Conservation (phyloP, 192 early-diverging fungal genomes). For the Coemansia sp. region DNA sequence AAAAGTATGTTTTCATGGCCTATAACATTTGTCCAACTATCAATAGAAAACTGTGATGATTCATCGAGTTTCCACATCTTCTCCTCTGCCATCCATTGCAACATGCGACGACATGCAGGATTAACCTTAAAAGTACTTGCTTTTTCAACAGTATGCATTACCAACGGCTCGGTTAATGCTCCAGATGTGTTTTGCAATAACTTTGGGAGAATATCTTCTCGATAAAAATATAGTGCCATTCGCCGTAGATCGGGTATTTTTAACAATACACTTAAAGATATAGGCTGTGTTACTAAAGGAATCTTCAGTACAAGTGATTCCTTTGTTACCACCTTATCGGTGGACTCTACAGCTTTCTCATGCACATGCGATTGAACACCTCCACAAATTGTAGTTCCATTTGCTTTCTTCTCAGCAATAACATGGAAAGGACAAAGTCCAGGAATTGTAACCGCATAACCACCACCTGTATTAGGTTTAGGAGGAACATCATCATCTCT, state of each 20-base stretch:
- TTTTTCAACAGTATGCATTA: neutral
- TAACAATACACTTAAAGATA: conserved; percentile 33
- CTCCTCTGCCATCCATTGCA: conserved; percentile 20
- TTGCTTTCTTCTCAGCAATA: neutral
- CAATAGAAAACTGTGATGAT: conserved; percentile 27
- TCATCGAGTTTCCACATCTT: conserved; percentile 18
- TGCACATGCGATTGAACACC: conserved; percentile 31
- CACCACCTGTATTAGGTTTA: neutral
- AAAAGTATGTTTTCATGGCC: conserved; percentile 16
- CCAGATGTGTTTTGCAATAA: neutral
- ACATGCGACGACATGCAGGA: conserved; percentile 29
- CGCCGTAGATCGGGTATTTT: conserved; percentile 18
- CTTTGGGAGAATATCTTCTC: conserved; percentile 1
- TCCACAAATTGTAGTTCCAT: conserved; percentile 4
- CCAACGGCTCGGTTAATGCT: neutral
- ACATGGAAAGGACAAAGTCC: conserved; percentile 47
- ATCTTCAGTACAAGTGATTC: neutral
- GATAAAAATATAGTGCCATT: conserved; percentile 15
- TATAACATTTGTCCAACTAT: conserved; percentile 25
- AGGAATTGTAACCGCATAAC: conserved; percentile 12
- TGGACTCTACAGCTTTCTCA: neutral
- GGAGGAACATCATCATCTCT: neutral
- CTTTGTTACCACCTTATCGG: neutral
- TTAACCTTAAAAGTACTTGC: conserved; percentile 5
- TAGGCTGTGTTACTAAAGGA: conserved; percentile 28